phyloP scores from a whole-genome alignment of 2,329 filamentous ascomycete species.

The Diaporthe citrichinensis region DNA sequence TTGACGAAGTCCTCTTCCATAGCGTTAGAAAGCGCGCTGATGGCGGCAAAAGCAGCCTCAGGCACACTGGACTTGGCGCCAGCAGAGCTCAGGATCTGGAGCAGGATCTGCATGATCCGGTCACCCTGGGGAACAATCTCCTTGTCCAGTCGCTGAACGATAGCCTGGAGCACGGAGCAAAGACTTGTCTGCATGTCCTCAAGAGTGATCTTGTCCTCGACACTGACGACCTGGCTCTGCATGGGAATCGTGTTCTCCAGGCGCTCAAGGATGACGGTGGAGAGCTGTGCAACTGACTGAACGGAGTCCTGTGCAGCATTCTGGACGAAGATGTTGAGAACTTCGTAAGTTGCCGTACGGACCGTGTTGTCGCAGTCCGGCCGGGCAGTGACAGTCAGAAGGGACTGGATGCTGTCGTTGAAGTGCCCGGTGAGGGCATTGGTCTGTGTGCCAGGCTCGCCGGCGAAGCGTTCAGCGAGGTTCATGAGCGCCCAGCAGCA shows the following conservation, averaged over 20 bases:
- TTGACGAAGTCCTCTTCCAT: conserved; percentile 94
- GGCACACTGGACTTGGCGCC: conserved; percentile 93
- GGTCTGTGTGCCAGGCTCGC: conserved; percentile 80
- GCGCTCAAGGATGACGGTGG: conserved; percentile 90
- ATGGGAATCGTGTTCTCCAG: conserved; percentile 91
- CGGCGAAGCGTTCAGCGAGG: conserved; percentile 93
- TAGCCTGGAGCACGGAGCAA: conserved; percentile 90
- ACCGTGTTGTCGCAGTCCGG: conserved; percentile 88
- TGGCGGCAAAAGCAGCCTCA: conserved; percentile 91
- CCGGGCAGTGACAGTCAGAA: conserved; percentile 88
- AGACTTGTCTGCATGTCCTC: conserved; percentile 99
- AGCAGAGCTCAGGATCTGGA: conserved; percentile 83
- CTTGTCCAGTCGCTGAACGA: conserved; percentile 90
- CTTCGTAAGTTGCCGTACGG: conserved; percentile 96
- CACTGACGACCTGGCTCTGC: conserved; percentile 93
- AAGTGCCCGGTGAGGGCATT: conserved; percentile 95
- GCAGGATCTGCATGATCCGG: conserved; percentile 90
- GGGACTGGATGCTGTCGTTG: conserved; percentile 87
- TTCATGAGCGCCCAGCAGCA: conserved; percentile 99
- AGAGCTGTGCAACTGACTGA: conserved; percentile 83
- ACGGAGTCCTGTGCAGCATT: conserved; percentile 92
- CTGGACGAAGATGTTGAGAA: conserved; percentile 93
- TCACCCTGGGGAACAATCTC: conserved; percentile 93
- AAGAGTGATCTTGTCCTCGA: conserved; percentile 94
- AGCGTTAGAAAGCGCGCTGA: conserved; percentile 91